These are phyloP conservation scores for Chrysanthemum seticuspe DNA, from an alignment of 129 eudicot species.

Conservation along the genomic window DNA sequence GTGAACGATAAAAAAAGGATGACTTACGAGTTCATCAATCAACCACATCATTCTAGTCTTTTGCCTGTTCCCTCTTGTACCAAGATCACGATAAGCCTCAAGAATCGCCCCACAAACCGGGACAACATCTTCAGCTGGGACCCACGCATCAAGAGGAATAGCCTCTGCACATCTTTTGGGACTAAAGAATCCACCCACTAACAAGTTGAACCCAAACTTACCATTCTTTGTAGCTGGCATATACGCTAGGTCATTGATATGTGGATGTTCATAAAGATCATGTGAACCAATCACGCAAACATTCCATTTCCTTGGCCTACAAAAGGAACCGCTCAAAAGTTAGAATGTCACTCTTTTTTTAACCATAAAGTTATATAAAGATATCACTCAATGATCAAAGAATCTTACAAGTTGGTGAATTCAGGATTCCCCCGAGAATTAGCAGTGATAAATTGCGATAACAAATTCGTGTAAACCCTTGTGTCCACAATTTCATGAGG, in stretches of 20 bases:
- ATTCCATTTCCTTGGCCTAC: constrained; percentile 99
- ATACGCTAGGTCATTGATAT: constrained; percentile 90
- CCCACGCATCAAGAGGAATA: constrained; percentile 96
- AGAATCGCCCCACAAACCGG: constrained; percentile 74
- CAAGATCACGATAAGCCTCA: constrained; percentile 92
- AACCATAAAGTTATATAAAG: not conserved
- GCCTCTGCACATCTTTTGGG: constrained; percentile 92
- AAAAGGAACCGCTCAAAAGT: constrained; percentile 11
- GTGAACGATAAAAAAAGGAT: not conserved
- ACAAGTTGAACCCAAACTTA: constrained; percentile 79
- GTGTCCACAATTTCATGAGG: constrained; percentile 91
- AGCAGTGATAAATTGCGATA: constrained; percentile 81
- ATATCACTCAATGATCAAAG: constrained; percentile 9
- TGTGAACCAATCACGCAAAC: constrained; percentile 95
- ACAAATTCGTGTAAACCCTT: constrained; percentile 68
- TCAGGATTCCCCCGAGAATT: constrained; percentile 86
- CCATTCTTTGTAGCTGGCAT: constrained; percentile 96
- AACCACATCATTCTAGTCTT: constrained; percentile 99
- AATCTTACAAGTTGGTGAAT: constrained; percentile 77
- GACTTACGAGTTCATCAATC: constrained; percentile 84
- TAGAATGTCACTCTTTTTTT: not conserved
- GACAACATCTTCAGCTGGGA: constrained; percentile 75
- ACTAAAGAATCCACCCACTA: constrained; percentile 97
- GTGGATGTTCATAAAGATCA: constrained; percentile 97
- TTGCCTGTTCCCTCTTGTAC: constrained; percentile 85